phyloP scores from a whole-genome alignment of 1,139 yeast species.

The Kurtzmaniella natalensis region DNA sequence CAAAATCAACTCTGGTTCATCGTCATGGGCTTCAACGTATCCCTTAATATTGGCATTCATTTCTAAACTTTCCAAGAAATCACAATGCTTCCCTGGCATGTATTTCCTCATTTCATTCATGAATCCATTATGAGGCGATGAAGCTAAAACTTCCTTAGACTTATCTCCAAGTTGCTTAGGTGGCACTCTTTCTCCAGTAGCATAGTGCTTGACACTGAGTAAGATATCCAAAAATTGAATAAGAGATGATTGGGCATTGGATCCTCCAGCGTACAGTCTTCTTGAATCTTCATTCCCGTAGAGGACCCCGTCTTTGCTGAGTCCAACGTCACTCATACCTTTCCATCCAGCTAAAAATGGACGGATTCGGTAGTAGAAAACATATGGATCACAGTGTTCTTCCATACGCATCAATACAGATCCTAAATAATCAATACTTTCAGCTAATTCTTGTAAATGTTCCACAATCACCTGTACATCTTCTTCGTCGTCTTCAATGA shows the following conservation, averaged over 20 bases:
- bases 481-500: slow-evolving; percentile 20
- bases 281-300: slow-evolving; percentile 66
- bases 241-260: slow-evolving; percentile 88
- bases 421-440: slow-evolving; percentile 72
- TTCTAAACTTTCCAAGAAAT: slow-evolving; percentile 60
- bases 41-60: slow-evolving; percentile 58
- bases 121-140: slow-evolving; percentile 48
- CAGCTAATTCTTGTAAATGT: slow-evolving; percentile 63
- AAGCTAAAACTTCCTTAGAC: slow-evolving; percentile 10
- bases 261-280: slow-evolving; percentile 77
- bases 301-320: slow-evolving; percentile 66
- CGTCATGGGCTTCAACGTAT: slow-evolving; percentile 45
- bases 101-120: slow-evolving; percentile 80
- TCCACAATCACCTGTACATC: slow-evolving; percentile 23
- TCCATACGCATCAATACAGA: slow-evolving; percentile 77
- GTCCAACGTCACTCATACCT: slow-evolving; percentile 84
- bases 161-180: slow-evolving; percentile 3
- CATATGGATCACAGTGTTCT: slow-evolving; percentile 93
- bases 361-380: slow-evolving; percentile 78
- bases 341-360: slow-evolving; percentile 95
- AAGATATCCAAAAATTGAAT: slow-evolving; percentile 82
- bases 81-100: slow-evolving; percentile 85
- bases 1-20: slow-evolving; percentile 54
- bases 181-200: slow-evolving; percentile 62
- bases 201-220: slow-evolving; percentile 69